Conservation (phyloP, 73 alveolate genomes). For the Effrenium voratum region DNA sequence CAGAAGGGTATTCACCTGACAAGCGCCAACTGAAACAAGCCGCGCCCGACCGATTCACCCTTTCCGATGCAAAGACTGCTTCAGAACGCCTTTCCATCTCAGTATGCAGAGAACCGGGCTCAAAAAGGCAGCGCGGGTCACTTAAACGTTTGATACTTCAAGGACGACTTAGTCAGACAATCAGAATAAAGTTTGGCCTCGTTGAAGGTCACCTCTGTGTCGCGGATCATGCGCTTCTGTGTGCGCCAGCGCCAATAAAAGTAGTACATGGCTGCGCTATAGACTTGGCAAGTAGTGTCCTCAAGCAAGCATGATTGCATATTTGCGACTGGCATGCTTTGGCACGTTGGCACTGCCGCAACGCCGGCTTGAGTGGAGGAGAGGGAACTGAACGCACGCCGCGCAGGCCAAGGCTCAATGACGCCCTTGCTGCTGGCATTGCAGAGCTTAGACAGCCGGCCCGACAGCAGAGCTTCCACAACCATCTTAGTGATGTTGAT, state of each 20-base stretch:
- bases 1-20: conserved; percentile 46
- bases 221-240: conserved; percentile 72
- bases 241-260: conserved; percentile 93
- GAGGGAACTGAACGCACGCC: too few relatives aligned
- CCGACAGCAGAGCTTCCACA: conserved; percentile 35
- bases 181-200: too few relatives aligned
- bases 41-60: too few relatives aligned
- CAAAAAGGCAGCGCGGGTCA: too few relatives aligned
- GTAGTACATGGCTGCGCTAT: conserved; percentile 72
- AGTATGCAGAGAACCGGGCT: too few relatives aligned
- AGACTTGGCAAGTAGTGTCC: conserved; percentile 65
- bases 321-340: not conserved
- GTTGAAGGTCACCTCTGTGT: conserved; percentile 90
- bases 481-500: conserved; percentile 87
- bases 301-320: not conserved
- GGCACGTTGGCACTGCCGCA: not conserved
- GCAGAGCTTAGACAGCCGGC: conserved; percentile 54
- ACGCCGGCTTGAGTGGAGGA: not conserved
- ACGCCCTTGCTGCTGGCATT: conserved; percentile 52
- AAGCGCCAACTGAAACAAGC: too few relatives aligned
- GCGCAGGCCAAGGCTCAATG: conserved; percentile 23
- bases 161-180: too few relatives aligned
- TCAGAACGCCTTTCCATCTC: too few relatives aligned
- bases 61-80: too few relatives aligned
- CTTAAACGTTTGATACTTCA: too few relatives aligned